These are phyloP conservation scores for Cladosporium velox DNA, from an alignment of 2,329 filamentous ascomycete species.

Conservation along the genomic window DNA sequence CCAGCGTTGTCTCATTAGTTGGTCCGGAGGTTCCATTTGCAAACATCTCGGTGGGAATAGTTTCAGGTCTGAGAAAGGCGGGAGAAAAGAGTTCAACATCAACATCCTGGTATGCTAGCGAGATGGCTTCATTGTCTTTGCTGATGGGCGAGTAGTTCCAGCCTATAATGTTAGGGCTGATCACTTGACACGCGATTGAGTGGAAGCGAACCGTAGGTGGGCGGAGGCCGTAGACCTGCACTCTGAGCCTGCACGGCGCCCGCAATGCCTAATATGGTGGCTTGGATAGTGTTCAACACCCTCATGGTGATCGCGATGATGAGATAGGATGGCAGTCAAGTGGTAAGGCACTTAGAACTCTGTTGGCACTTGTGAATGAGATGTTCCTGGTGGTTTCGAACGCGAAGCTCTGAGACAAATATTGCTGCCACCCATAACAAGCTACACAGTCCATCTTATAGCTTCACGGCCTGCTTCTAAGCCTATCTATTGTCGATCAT, in stretches of 20 bases:
- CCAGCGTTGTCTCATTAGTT: constrained; percentile 26
- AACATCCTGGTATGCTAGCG: constrained; percentile 26
- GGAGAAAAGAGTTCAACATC: constrained; percentile 28
- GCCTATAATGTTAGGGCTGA: background rate
- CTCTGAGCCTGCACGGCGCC: constrained; percentile 9
- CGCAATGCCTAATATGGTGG: background rate
- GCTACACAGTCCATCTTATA: background rate
- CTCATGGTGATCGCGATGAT: background rate
- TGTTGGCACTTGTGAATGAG: too few relatives aligned
- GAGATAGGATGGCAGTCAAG: too few relatives aligned
- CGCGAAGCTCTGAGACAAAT: background rate
- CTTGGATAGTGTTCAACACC: background rate
- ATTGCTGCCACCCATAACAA: background rate
- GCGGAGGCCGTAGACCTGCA: constrained; percentile 11
- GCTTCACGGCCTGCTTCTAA: background rate
- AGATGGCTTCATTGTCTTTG: constrained; percentile 14
- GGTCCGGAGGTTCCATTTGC: constrained; percentile 29
- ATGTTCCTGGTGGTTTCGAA: background rate
- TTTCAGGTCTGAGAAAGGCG: constrained; percentile 26
- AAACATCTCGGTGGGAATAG: constrained; percentile 23
- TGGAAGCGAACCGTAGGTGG: constrained; percentile 11
- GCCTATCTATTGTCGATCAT: background rate
- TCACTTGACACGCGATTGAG: background rate
- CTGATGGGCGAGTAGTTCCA: constrained; percentile 18
- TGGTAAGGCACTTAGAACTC: too few relatives aligned